Base-by-base conservation (phyloP, 805 yeast species). In the Wickerhamomyces hampshirensis region DNA sequence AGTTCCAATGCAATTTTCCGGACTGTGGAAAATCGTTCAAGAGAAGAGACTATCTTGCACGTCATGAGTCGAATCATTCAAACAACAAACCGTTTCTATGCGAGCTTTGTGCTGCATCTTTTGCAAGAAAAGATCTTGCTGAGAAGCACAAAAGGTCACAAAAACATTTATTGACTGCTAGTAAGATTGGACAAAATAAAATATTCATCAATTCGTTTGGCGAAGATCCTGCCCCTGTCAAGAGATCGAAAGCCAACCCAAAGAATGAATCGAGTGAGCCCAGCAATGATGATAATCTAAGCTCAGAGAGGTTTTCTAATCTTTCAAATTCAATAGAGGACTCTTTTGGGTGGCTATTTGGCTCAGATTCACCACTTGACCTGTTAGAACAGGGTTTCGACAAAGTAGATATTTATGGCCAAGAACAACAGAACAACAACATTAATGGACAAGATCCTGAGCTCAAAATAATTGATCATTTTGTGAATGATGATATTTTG, bases 31-130 rank as follows among this genome's bases (percentile, higher is more conserved):
- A 50, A 37, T 49, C 55, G 6, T 59, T 59, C 15, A 62, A 62
- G 32, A 46, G 65, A 43, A 50, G 68, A 30, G 70, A 59, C 35
- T 60, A 60, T 36, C 42, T 60, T 4, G 37, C 44, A 14, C 31
- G 66, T 26, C 66, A 60, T 36, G 59, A 55, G 31, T 46, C 49
- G 10, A 60, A 58, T 35, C 66, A 60, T 40, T 42, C 49, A 3
- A 26, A 34, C 2, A 47, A 55, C 6, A 51, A 53, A 26, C 64
- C 62, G 2, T 59, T 44, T 30, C 28, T 39, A 2, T 60, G 66
- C 32, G 29, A 28, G 3, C 43, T 48, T 12, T 60, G 66, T 35
- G 32, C 43, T 4, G 34, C 46, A 5, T 34, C 47, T 2, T 60
- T 59, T 43, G 56, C 64, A 5, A 43, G 66, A 31, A 51, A 50